Conservation (phyloP, 2,329 filamentous ascomycete genomes). For the Fusarium liriodendri region DNA sequence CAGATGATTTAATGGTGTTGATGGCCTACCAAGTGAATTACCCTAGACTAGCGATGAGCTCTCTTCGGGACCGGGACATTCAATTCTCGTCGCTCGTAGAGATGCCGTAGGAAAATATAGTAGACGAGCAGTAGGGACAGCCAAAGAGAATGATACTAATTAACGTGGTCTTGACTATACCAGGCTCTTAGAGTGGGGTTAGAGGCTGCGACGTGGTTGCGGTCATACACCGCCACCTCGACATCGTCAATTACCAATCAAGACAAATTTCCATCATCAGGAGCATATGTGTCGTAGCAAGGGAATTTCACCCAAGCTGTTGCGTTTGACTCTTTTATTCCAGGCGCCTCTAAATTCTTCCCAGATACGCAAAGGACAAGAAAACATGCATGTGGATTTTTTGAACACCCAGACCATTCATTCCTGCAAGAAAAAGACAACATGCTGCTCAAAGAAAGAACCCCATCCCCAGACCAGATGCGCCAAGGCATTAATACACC, state of each 20-base stretch:
- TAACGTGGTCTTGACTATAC: no score
- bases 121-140: no score
- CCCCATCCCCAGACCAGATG: neutral
- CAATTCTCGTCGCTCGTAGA: neutral
- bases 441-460: neutral
- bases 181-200: neutral
- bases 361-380: neutral
- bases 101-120: no score
- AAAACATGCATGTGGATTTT: neutral
- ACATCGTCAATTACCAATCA: neutral
- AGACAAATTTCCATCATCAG: neutral
- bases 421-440: neutral
- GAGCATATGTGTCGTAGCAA: neutral
- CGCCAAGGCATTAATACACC: neutral
- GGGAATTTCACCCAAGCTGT: neutral
- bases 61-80: rapidly evolving
- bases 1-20: no score
- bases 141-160: no score
- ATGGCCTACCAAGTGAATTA: neutral
- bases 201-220: neutral
- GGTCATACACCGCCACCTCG: neutral
- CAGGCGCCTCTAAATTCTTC: neutral
- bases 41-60: neutral
- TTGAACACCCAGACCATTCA: neutral
- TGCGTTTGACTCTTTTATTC: neutral